These are phyloP conservation scores for Streptanthus diversifolius DNA, from an alignment of 345 rosid species.

Conservation along the genomic window DNA sequence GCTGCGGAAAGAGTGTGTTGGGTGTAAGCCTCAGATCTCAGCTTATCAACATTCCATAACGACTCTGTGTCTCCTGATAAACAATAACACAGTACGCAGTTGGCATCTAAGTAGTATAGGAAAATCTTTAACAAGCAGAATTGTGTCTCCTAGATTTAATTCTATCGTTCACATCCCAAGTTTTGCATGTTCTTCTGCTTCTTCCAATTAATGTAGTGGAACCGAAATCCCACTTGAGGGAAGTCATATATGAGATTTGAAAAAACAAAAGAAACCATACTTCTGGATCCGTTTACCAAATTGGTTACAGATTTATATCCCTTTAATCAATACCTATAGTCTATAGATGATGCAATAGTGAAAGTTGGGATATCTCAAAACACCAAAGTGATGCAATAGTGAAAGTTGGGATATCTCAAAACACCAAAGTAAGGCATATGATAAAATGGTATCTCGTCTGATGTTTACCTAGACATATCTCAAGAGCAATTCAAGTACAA, in stretches of 20 bases:
- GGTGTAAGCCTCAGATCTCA: slow-evolving; percentile 60
- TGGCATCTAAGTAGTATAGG: background rate
- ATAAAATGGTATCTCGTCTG: background rate
- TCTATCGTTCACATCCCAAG: background rate
- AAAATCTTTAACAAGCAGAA: background rate
- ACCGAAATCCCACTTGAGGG: too few species aligned
- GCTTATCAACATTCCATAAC: slow-evolving; percentile 68
- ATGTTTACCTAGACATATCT: background rate
- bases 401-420: background rate
- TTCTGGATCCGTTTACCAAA: background rate
- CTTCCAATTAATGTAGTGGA: background rate
- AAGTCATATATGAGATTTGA: background rate
- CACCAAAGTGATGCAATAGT: too few species aligned
- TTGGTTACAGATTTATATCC: too few species aligned
- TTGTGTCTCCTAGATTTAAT: background rate
- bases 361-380: too few species aligned
- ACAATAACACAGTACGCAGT: background rate
- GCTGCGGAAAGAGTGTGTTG: slow-evolving; percentile 58
- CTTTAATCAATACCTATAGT: background rate
- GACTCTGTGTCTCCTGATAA: slow-evolving; percentile 63
- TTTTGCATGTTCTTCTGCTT: background rate
- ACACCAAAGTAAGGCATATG: background rate
- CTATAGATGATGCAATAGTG: too few species aligned
- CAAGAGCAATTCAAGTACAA: slow-evolving; percentile 2
- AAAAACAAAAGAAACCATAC: background rate